Conservation (phyloP, 345 rosid species). For the Eutrema yunnanense region DNA sequence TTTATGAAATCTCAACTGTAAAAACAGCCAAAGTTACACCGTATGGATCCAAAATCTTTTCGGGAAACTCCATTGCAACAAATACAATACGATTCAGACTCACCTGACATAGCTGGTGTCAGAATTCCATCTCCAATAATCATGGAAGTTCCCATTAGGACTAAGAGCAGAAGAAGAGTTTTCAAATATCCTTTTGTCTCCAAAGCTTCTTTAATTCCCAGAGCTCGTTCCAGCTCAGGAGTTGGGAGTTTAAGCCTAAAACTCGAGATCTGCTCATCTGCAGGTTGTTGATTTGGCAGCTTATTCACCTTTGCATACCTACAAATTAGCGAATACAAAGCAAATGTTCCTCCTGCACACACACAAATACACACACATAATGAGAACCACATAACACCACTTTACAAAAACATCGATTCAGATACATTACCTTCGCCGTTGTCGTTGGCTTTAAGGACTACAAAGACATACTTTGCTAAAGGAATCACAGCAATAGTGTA, state of each 20-base stretch:
- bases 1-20: neutral
- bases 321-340: conserved; percentile 76
- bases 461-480: conserved; percentile 79
- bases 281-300: conserved; percentile 90
- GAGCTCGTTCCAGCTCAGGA: conserved; percentile 87
- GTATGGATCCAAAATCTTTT: neutral
- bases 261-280: conserved; percentile 92
- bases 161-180: conserved; percentile 69
- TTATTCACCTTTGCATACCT: conserved; percentile 85
- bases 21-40: neutral
- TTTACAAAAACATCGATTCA: conserved; percentile 1
- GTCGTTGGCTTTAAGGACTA: conserved; percentile 96
- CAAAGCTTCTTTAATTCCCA: conserved; percentile 66
- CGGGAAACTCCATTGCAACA: neutral
- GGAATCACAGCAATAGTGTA: conserved; percentile 92
- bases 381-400: conserved; percentile 39
- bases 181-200: conserved; percentile 68
- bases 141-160: conserved; percentile 97
- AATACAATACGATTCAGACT: neutral
- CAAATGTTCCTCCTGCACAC: conserved; percentile 93
- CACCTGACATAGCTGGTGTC: conserved; percentile 96
- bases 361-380: conserved; percentile 22
- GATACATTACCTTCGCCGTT: conserved; percentile 71
- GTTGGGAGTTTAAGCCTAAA: conserved; percentile 89
- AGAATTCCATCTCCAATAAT: conserved; percentile 93